A percentile compares a stretch with the other conserved stretches of the same genome.
These are phyloP conservation scores for Micractinium conductrix DNA, from an alignment of 139 green algal genomes.

Conservation along the genomic window DNA sequence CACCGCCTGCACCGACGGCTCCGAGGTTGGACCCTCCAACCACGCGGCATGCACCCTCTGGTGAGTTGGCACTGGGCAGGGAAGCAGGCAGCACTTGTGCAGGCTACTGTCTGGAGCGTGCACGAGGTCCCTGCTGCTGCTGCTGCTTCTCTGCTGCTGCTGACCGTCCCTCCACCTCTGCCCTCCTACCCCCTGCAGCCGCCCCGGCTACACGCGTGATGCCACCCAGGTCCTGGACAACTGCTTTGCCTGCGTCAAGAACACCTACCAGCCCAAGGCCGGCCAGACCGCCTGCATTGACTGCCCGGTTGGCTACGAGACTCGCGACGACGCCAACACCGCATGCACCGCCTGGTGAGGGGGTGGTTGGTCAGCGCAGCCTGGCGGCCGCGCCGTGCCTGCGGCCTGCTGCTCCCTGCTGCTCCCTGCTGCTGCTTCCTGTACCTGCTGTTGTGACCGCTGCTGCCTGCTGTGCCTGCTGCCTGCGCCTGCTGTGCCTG, in stretches of 20 bases:
- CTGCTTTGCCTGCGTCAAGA: background rate
- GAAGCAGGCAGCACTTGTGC: background rate
- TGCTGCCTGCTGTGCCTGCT: too few species aligned
- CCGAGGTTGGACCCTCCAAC: background rate
- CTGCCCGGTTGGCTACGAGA: background rate
- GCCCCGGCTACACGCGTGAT: background rate
- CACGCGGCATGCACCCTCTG: constrained; percentile 5
- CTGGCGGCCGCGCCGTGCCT: too few species aligned
- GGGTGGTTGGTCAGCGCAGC: too few species aligned
- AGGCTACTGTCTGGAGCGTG: background rate
- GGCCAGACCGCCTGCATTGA: background rate
- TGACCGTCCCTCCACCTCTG: too few species aligned
- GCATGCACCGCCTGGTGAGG: constrained; percentile 5
- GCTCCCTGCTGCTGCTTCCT: too few species aligned
- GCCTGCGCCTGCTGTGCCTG: too few species aligned
- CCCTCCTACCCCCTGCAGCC: background rate
- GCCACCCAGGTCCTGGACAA: background rate
- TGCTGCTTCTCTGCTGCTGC: too few species aligned
- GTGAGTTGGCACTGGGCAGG: background rate
- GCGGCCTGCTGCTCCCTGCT: too few species aligned
- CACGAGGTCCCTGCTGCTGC: background rate
- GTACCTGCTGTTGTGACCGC: too few species aligned
- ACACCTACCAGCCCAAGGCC: constrained; percentile 4
- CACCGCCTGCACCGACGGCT: background rate
- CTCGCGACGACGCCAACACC: background rate